phyloP scores from a whole-genome alignment of 1,284 basidiomycete genomes.

The Cryptococcus sp. region DNA sequence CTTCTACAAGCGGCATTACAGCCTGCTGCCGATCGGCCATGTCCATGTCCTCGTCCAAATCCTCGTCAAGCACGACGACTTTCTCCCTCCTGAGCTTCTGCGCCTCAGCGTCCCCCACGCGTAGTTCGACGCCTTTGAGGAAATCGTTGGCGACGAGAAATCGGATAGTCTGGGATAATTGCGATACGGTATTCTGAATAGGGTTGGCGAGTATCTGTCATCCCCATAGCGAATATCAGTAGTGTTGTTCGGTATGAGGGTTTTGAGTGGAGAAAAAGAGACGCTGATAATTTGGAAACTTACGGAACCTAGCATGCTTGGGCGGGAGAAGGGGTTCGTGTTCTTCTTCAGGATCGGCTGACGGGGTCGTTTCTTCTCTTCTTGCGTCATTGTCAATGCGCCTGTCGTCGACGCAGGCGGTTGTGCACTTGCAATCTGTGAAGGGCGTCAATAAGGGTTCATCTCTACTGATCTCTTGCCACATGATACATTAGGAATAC shows the following conservation, averaged over 20 bases:
- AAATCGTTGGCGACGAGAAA: constrained; percentile 94
- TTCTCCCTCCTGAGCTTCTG: constrained; percentile 50
- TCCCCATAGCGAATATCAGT: constrained; percentile 1
- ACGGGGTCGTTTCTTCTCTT: constrained; percentile 38
- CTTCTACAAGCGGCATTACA: background rate
- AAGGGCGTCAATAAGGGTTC: background rate
- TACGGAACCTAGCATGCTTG: constrained; percentile 74
- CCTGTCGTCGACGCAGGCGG: no score
- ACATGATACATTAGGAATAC: background rate
- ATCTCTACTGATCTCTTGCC: background rate
- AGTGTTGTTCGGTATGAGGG: background rate
- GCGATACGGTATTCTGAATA: constrained; percentile 85
- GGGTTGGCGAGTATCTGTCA: constrained; percentile 70
- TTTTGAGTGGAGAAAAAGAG: background rate
- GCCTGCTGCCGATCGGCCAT: background rate
- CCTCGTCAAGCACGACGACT: constrained; percentile 23
- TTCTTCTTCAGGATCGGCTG: constrained; percentile 61
- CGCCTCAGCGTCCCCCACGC: constrained; percentile 73
- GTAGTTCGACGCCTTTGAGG: constrained; percentile 76
- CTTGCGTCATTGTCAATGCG: background rate
- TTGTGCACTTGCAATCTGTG: background rate
- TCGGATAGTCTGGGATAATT: constrained; percentile 87
- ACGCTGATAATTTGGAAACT: constrained; percentile 36
- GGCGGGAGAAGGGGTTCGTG: constrained; percentile 68
- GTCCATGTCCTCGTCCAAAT: no score